Evolutionary conservation across 371 early-diverging fungal species (phyloP).

Genomic region (Rhizopus delemar): DNA sequence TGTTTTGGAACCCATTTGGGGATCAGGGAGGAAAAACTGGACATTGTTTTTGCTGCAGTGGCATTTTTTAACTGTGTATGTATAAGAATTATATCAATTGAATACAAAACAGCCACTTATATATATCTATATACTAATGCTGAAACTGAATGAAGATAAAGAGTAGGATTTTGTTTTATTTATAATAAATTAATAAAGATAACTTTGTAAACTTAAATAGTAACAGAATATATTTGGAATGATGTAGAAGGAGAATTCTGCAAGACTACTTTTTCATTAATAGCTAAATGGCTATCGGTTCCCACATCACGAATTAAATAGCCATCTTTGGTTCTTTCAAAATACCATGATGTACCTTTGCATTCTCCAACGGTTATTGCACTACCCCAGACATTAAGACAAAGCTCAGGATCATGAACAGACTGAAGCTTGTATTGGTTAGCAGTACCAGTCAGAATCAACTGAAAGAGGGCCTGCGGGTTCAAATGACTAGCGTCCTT

Average conservation of each 20-base stretch:
- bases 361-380: constrained; percentile 16
- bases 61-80: too few relatives aligned
- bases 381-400: constrained; percentile 21
- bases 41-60: too few relatives aligned
- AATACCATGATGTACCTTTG: constrained; percentile 25
- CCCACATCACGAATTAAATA: constrained; percentile 18
- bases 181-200: too few relatives aligned
- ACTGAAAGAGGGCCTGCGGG: constrained; percentile 2
- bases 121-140: too few relatives aligned
- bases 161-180: too few relatives aligned
- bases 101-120: too few relatives aligned
- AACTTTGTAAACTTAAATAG: background rate
- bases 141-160: too few relatives aligned
- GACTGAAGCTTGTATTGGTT: constrained; percentile 19
- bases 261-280: constrained; percentile 2
- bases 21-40: too few relatives aligned
- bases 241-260: background rate
- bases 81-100: too few relatives aligned
- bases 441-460: constrained; percentile 11
- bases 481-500: background rate
- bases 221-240: constrained; percentile 10
- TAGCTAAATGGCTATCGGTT: constrained; percentile 12
- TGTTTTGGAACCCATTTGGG: too few relatives aligned
- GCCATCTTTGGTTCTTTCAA: constrained; percentile 8
- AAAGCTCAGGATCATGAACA: constrained; percentile 11